These are phyloP conservation scores for Ramaria sp. DNA, from an alignment of 768 basidiomycete species.

Conservation along the genomic window DNA sequence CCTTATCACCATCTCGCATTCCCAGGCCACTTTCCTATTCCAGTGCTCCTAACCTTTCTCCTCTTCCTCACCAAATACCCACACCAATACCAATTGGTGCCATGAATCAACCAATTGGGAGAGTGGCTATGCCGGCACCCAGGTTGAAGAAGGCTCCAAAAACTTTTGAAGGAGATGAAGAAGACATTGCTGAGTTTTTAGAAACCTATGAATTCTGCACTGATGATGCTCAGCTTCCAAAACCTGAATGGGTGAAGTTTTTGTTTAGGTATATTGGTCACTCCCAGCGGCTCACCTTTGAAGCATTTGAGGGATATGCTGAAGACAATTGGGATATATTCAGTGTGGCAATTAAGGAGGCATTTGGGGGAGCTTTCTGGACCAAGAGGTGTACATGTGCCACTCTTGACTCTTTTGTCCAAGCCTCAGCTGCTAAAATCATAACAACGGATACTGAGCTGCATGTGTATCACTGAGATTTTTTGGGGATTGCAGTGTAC, in stretches of 20 bases:
- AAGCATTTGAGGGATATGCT: constrained; percentile 1
- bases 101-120: not conserved
- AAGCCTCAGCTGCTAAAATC: not conserved
- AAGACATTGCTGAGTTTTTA: no score
- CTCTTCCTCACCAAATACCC: not conserved
- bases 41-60: not conserved
- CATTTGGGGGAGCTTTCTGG: not conserved
- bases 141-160: not conserved
- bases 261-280: not conserved
- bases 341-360: no score
- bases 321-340: not conserved
- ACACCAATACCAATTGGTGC: not conserved
- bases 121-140: no score
- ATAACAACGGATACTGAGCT: not conserved
- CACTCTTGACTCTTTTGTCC: not conserved
- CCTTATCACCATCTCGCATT: not conserved
- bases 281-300: no score
- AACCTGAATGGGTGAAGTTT: not conserved
- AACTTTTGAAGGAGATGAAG: no score
- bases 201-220: no score
- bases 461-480: not conserved
- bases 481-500: not conserved
- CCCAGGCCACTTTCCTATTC: not conserved
- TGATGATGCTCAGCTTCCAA: no score
- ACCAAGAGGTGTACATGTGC: not conserved